Conservation (phyloP, 2,329 filamentous ascomycete species). For the Chaetoscypha palmicola region DNA sequence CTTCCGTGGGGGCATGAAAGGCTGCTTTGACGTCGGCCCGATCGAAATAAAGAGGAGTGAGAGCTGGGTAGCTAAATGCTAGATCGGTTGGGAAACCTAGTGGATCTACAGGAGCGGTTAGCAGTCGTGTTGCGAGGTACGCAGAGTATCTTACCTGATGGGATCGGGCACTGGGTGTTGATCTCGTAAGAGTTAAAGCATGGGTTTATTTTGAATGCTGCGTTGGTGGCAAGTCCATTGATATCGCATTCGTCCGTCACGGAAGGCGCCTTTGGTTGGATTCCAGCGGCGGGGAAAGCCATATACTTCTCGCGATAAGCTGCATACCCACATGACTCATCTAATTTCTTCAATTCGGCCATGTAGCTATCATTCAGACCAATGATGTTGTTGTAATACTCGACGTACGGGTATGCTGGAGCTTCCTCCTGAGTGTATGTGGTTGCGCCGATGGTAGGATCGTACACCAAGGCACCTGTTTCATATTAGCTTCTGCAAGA, state of each 20-base stretch:
- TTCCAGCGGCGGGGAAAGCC: constrained; percentile 34
- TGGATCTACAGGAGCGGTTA: constrained; percentile 23
- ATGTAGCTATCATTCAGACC: constrained; percentile 39
- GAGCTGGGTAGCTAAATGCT: constrained; percentile 33
- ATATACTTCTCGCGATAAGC: constrained; percentile 40
- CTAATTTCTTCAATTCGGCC: constrained; percentile 33
- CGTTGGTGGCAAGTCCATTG: constrained; percentile 28
- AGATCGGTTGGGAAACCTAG: constrained; percentile 31
- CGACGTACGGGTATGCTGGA: constrained; percentile 35
- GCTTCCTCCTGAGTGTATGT: constrained; percentile 24
- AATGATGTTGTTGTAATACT: constrained; percentile 37
- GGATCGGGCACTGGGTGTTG: constrained; percentile 37
- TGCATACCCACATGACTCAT: constrained; percentile 40
- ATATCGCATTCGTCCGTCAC: constrained; percentile 36
- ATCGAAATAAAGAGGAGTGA: constrained; percentile 41
- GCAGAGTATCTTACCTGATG: constrained; percentile 8
- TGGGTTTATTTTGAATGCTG: constrained; percentile 37
- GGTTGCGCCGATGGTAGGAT: constrained; percentile 19
- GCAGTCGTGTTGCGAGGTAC: background rate
- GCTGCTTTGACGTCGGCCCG: constrained; percentile 43
- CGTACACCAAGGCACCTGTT: constrained; percentile 20
- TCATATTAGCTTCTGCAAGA: background rate
- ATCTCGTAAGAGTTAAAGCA: constrained; percentile 46
- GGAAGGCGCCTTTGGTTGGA: constrained; percentile 30
- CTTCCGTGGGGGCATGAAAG: constrained; percentile 38